Evolutionary conservation across 2,329 filamentous ascomycete genomes (phyloP).

Genomic region (Cordyceps tenuipes): DNA sequence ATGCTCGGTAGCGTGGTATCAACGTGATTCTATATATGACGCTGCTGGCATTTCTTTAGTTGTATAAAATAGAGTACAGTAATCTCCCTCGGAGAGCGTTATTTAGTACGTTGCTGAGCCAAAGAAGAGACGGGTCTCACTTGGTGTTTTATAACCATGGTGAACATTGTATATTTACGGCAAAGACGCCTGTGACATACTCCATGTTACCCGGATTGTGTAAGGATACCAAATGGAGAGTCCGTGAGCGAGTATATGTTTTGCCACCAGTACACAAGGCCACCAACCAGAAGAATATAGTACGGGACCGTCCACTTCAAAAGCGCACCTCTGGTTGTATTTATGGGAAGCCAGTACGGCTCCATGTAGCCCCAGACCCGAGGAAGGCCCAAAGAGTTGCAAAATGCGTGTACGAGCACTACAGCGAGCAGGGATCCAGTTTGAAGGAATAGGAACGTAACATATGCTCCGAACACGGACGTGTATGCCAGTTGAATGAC

Average conservation of each 20-base stretch:
- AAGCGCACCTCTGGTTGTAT: slow-evolving; percentile 16
- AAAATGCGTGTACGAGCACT: slow-evolving; percentile 75
- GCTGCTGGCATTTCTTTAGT: neutral
- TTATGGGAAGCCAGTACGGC: slow-evolving; percentile 32
- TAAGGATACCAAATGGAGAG: slow-evolving; percentile 23
- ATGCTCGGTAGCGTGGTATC: slow-evolving; percentile 15
- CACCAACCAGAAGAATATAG: slow-evolving; percentile 66
- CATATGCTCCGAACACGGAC: slow-evolving; percentile 87
- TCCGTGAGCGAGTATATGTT: slow-evolving; percentile 66
- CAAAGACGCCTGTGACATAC: neutral
- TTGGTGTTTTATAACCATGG: neutral
- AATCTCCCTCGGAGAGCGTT: neutral
- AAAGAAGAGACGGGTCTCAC: neutral
- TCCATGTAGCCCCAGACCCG: slow-evolving; percentile 74
- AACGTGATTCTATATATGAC: neutral
- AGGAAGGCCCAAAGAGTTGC: slow-evolving; percentile 86
- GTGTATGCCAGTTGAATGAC: slow-evolving; percentile 84
- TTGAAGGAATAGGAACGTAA: slow-evolving; percentile 78
- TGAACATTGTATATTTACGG: neutral
- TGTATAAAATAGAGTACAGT: neutral
- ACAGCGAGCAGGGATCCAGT: slow-evolving; percentile 74
- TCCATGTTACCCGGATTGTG: neutral
- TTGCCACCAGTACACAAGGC: slow-evolving; percentile 62
- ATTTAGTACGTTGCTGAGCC: neutral
- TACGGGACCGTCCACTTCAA: slow-evolving; percentile 65